A percentile compares a stretch with the other conserved stretches of the same genome.
Conservation (phyloP, 2,329 filamentous ascomycete genomes). For the Eutypa lata region DNA sequence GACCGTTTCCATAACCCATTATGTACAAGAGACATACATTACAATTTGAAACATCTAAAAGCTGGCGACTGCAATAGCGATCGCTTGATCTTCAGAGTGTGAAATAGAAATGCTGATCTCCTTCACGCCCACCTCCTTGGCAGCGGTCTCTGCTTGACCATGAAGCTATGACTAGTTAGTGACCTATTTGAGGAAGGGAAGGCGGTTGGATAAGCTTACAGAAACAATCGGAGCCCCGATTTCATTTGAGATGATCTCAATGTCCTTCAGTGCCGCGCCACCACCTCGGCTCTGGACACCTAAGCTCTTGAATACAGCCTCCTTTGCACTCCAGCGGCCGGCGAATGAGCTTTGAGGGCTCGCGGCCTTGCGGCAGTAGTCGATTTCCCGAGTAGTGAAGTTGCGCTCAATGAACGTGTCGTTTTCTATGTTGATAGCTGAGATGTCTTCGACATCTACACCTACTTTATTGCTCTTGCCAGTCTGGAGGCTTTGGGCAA, state of each 20-base stretch:
- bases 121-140: constrained; percentile 84
- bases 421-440: constrained; percentile 86
- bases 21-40: not conserved
- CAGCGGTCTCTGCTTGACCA: constrained; percentile 77
- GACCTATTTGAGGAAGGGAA: constrained; percentile 6
- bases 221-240: constrained; percentile 79
- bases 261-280: constrained; percentile 87
- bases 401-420: constrained; percentile 93
- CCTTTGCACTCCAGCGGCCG: constrained; percentile 95
- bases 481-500: constrained; percentile 59
- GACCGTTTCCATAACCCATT: not conserved
- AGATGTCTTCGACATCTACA: constrained; percentile 88
- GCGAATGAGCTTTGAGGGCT: constrained; percentile 88
- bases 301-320: constrained; percentile 96
- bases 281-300: constrained; percentile 84
- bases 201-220: constrained; percentile 53
- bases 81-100: constrained; percentile 89
- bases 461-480: constrained; percentile 72
- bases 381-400: constrained; percentile 81
- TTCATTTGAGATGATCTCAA: constrained; percentile 82
- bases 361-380: constrained; percentile 78
- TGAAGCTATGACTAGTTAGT: constrained; percentile 65
- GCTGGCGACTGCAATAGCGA: constrained; percentile 85
- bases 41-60: constrained; percentile 49
- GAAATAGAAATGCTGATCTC: constrained; percentile 91